phyloP scores from a whole-genome alignment of 345 rosid genomes.

The Clarkia xantiana region DNA sequence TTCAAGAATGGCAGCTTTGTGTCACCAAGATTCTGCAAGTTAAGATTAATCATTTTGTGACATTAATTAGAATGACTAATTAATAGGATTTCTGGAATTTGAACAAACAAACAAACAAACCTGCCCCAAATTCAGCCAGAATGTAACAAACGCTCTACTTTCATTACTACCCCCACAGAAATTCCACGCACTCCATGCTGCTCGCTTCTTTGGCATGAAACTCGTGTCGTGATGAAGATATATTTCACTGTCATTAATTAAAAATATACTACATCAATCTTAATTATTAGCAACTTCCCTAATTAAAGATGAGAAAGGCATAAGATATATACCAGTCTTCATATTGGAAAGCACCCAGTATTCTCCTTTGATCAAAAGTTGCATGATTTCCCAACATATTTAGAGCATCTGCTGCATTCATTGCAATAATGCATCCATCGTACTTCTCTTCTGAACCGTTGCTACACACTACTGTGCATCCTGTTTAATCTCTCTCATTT shows the following conservation, averaged over 20 bases:
- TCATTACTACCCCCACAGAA: constrained; percentile 62
- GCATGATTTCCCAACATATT: constrained; percentile 45
- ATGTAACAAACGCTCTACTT: constrained; percentile 59
- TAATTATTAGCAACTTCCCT: no score
- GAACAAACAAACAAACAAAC: no score
- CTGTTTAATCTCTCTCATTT: no score
- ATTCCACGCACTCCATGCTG: constrained; percentile 95
- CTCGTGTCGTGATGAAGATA: constrained; percentile 64
- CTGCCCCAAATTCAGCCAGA: constrained; percentile 94
- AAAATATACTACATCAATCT: constrained; percentile 8
- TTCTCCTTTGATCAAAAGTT: constrained; percentile 56
- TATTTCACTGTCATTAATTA: constrained; percentile 49
- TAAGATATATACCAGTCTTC: constrained; percentile 78
- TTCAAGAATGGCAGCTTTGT: constrained; percentile 46
- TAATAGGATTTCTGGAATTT: no score
- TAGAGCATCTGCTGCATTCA: constrained; percentile 76
- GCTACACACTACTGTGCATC: constrained; percentile 31
- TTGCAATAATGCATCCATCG: constrained; percentile 41
- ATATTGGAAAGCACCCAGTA: constrained; percentile 83
- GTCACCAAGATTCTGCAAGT: constrained; percentile 66
- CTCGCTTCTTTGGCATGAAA: constrained; percentile 65
- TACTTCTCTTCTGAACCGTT: constrained; percentile 41
- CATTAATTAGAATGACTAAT: neutral
- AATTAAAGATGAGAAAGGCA: no score
- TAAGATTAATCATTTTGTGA: neutral